Evolutionary conservation across 768 basidiomycete genomes (phyloP).

Genomic region (Phylloporus rhodoxanthus): DNA sequence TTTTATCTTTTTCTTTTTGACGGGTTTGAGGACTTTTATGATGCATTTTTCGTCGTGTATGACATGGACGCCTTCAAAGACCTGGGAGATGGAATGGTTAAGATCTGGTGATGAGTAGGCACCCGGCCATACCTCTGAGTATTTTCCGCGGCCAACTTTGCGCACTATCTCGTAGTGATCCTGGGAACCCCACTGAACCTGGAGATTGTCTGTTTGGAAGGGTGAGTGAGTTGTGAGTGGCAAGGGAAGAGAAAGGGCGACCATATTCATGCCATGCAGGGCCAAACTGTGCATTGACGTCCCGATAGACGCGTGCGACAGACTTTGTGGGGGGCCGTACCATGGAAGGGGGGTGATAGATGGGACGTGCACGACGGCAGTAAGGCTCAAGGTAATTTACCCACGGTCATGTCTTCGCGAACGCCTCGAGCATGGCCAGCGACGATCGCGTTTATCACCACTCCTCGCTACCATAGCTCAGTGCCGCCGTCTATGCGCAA

Average conservation of each 20-base stretch:
- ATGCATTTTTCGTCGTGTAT: constrained; percentile 92
- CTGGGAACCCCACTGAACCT: constrained; percentile 96
- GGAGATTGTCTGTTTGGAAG: constrained; percentile 72
- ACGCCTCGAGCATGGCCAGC: constrained; percentile 47
- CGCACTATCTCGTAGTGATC: constrained; percentile 97
- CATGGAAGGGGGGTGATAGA: constrained; percentile 39
- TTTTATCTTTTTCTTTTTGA: constrained; percentile 99
- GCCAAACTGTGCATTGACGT: constrained; percentile 84
- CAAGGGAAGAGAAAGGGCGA: constrained; percentile 31
- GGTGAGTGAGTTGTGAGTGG: constrained; percentile 5
- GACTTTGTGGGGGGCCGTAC: constrained; percentile 70
- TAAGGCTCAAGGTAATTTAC: constrained; percentile 19
- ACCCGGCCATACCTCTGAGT: constrained; percentile 67
- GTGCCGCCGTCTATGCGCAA: constrained; percentile 41
- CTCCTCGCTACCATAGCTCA: constrained; percentile 51
- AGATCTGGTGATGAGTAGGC: constrained; percentile 10
- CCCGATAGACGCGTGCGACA: constrained; percentile 79
- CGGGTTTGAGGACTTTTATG: constrained; percentile 97
- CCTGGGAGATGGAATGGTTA: constrained; percentile 38
- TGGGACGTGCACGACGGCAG: constrained; percentile 1
- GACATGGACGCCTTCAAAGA: constrained; percentile 91
- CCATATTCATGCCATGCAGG: constrained; percentile 96
- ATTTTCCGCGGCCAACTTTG: constrained; percentile 93
- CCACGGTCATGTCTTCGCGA: constrained; percentile 23
- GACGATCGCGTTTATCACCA: constrained; percentile 48